Conservation (phyloP, 345 rosid species). For the Sapria himalayana region DNA sequence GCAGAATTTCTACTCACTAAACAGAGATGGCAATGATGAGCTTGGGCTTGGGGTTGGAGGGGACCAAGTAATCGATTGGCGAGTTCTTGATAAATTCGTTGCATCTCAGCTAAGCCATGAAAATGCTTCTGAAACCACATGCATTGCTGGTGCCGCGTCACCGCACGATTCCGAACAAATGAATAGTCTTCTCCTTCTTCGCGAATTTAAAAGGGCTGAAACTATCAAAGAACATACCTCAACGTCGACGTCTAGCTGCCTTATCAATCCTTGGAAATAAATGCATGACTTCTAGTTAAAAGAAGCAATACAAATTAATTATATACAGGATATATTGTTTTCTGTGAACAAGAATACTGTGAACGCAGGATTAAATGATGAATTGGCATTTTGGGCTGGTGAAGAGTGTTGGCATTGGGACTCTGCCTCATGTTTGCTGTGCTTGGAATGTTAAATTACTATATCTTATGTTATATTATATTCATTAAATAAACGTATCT, state of each 20-base stretch:
- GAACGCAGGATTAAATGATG: too few relatives aligned
- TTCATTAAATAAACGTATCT: too few relatives aligned
- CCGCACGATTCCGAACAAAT: slow-evolving; percentile 26
- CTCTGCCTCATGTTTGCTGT: too few relatives aligned
- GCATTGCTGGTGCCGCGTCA: slow-evolving; percentile 11
- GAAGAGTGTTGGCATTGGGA: too few relatives aligned
- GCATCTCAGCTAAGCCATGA: slow-evolving; percentile 93
- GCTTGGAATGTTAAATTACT: too few relatives aligned
- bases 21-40: slow-evolving; percentile 21
- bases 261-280: slow-evolving; percentile 83
- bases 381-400: too few relatives aligned
- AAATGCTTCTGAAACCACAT: slow-evolving; percentile 25
- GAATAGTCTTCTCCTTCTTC: slow-evolving; percentile 10
- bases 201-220: slow-evolving; percentile 30
- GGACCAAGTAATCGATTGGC: slow-evolving; percentile 85
- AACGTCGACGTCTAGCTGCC: slow-evolving; percentile 50
- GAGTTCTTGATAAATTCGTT: slow-evolving; percentile 83
- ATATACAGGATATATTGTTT: too few relatives aligned
- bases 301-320: too few relatives aligned
- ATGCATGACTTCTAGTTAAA: too few relatives aligned
- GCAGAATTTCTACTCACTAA: slow-evolving; percentile 29
- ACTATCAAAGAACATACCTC: slow-evolving; percentile 36
- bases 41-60: too few relatives aligned
- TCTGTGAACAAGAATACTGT: too few relatives aligned
- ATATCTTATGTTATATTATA: too few relatives aligned